Evolutionary conservation across 495 filamentous ascomycete species (phyloP), one percentile per base, ranked within the genome.

Genomic region (Penicillium parvum): DNA sequence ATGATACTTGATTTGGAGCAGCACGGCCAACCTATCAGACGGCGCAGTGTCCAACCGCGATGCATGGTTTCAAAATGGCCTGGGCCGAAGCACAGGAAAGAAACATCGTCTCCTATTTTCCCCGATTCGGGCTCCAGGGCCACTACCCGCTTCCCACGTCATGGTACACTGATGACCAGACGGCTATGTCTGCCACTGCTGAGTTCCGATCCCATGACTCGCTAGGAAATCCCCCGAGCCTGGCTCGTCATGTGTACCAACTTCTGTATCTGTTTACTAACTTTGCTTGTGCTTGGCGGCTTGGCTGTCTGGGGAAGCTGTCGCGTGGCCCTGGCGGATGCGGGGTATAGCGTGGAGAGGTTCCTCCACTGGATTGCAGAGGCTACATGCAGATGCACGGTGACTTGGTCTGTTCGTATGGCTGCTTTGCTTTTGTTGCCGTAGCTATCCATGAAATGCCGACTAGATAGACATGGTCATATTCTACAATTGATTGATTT

Each of bases 261-360:
- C n/a, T n/a, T n/a, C n/a, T n/a, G n/a, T n/a, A n/a, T n/a, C n/a
- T n/a, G n/a, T n/a, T n/a, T n/a, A n/a, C n/a, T n/a, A n/a, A n/a
- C n/a, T n/a, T 21, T 23, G 10, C 12, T 8, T 19, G 40, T 25
- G 17, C 47, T 58, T 55, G 50, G 54, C 54, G 40, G 44, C 54
- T 55, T 54, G 53, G 50, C 53, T 25, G 25, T 58, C 54, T 43
- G 57, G 57, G 57, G 57, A 57, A 60, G 32, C 43, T 40, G 46
- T 59, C 57, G 57, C 57, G 53, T 60, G 57, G 57, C 21, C 44
- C 21, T 19, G 15, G 32, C 29, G 35, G 28, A 57, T 60, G 57
- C 53, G 57, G 57, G 57, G 57, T 57, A 49, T 49, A 49, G 30
- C 32, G 50, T 34, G 43, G 46, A 35, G 19, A 28, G 12, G 18